These are phyloP conservation scores for Ophiostoma angusticollis DNA, from an alignment of 2,329 filamentous ascomycete species.

Conservation along the genomic window DNA sequence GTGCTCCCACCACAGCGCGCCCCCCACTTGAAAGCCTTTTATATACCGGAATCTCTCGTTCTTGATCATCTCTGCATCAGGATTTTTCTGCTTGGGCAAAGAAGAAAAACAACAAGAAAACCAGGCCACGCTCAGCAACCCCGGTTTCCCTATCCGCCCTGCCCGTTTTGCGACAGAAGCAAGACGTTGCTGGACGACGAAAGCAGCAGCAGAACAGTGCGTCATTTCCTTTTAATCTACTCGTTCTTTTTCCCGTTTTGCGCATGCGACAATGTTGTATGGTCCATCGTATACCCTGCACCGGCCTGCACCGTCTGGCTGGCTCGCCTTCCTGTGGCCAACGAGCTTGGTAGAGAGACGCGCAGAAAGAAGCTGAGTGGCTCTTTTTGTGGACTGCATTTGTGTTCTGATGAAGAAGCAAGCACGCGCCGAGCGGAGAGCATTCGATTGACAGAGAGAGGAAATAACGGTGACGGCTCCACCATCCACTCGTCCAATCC, in stretches of 20 bases:
- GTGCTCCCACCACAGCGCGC: conserved; percentile 8
- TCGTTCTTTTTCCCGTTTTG: neutral
- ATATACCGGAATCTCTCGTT: conserved; percentile 6
- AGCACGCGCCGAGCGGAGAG: no score
- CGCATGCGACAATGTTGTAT: conserved; percentile 1
- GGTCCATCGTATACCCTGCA: neutral
- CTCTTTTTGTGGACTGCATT: conserved; percentile 3
- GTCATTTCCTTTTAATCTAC: conserved; percentile 2
- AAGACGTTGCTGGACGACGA: neutral
- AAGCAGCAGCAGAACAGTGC: conserved; percentile 1
- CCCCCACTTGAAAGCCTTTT: conserved; percentile 3
- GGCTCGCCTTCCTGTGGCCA: conserved; percentile 1
- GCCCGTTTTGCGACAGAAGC: no score
- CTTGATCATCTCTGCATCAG: conserved; percentile 1
- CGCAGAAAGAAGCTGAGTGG: conserved; percentile 7
- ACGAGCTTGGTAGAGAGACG: neutral
- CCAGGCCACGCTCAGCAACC: no score
- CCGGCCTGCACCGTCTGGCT: neutral
- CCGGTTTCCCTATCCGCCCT: no score
- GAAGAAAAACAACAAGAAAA: neutral
- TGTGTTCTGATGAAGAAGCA: no score
- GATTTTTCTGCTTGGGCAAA: neutral
- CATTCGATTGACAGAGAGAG: no score
- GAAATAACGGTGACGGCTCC: conserved; percentile 15
- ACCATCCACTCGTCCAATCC: conserved; percentile 19